These are phyloP conservation scores for Pichia occidentalis DNA, from an alignment of 805 yeast genomes.

Conservation along the genomic window DNA sequence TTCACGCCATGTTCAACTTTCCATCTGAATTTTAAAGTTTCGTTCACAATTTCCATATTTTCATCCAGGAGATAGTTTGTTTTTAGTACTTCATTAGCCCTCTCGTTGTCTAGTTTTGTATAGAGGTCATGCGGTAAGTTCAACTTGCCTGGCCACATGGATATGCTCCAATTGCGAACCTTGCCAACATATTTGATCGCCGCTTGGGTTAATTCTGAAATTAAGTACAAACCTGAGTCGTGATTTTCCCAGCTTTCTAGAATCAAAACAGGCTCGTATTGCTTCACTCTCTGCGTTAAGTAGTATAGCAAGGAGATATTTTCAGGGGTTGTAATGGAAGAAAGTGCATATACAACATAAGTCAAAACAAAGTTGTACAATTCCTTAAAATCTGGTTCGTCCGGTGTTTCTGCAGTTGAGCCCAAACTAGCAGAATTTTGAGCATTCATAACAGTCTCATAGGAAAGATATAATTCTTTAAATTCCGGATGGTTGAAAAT, in stretches of 20 bases:
- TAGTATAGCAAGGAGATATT: constrained; percentile 72
- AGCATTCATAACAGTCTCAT: constrained; percentile 1
- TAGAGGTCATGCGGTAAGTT: constrained; percentile 65
- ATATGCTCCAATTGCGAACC: constrained; percentile 57
- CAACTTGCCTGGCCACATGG: constrained; percentile 77
- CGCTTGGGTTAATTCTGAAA: constrained; percentile 70
- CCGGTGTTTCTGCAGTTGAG: not conserved
- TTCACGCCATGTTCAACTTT: constrained; percentile 4
- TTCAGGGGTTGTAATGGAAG: constrained; percentile 51
- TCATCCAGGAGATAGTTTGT: constrained; percentile 49
- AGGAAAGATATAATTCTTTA: constrained; percentile 30
- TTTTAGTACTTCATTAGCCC: constrained; percentile 51
- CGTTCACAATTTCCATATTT: not conserved
- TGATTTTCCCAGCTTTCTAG: constrained; percentile 28
- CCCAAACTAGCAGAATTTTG: constrained; percentile 12
- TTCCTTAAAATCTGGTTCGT: constrained; percentile 6
- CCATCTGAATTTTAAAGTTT: constrained; percentile 13
- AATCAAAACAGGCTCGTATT: constrained; percentile 54
- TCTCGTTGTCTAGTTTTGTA: constrained; percentile 32
- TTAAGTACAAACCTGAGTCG: constrained; percentile 39
- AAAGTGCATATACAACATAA: constrained; percentile 55
- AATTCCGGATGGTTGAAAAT: constrained; percentile 73
- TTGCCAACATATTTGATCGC: constrained; percentile 53
- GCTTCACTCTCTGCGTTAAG: constrained; percentile 71
- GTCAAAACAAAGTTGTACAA: constrained; percentile 48